A percentile compares a stretch with the other conserved stretches of the same genome.
These are phyloP conservation scores for Alternaria hordeiaustralica DNA, from an alignment of 2,329 filamentous ascomycete species.

Conservation along the genomic window DNA sequence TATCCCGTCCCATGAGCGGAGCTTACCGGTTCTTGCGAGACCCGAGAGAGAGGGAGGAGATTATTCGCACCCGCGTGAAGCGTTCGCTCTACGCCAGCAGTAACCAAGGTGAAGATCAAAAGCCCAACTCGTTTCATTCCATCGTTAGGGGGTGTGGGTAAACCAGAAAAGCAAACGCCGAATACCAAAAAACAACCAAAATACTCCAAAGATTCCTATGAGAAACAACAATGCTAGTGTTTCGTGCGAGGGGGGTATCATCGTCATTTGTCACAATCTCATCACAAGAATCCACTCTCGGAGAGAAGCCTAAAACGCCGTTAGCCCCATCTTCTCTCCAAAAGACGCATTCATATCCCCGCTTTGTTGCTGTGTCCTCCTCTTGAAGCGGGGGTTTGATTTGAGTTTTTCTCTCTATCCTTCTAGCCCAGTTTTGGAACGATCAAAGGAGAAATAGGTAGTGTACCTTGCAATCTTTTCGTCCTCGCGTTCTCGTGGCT, in stretches of 20 bases:
- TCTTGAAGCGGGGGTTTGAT: neutral
- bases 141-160: neutral
- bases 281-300: slow-evolving; percentile 63
- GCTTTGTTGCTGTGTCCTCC: neutral
- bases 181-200: slow-evolving; percentile 11
- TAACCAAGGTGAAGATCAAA: neutral
- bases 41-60: neutral
- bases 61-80: neutral
- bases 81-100: neutral
- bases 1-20: neutral
- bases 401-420: neutral
- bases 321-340: slow-evolving; percentile 17
- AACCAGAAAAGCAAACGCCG: neutral
- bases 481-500: slow-evolving; percentile 95
- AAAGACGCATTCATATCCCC: slow-evolving; percentile 3
- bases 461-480: slow-evolving; percentile 97
- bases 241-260: slow-evolving; percentile 43
- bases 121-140: slow-evolving; percentile 9
- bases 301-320: slow-evolving; percentile 55
- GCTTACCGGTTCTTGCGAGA: neutral
- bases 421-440: slow-evolving; percentile 1
- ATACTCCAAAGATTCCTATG: slow-evolving; percentile 16
- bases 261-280: slow-evolving; percentile 13
- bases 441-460: slow-evolving; percentile 16
- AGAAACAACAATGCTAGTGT: slow-evolving; percentile 26